These are phyloP conservation scores for Pleomassaria siparia DNA, from an alignment of 2,329 filamentous ascomycete species.

Conservation along the genomic window DNA sequence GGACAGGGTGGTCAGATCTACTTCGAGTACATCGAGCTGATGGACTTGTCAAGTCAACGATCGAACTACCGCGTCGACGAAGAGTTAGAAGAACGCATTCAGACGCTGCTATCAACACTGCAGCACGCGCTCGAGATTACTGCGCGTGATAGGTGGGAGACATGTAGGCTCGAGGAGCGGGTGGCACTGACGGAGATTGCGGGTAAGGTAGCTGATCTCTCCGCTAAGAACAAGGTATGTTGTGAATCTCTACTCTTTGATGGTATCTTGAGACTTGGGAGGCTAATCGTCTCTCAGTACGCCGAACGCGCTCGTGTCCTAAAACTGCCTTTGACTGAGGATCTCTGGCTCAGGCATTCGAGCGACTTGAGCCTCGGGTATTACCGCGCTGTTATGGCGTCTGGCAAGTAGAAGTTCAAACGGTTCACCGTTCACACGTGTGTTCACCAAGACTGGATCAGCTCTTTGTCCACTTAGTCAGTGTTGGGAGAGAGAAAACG, in stretches of 20 bases:
- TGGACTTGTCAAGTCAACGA: constrained; percentile 39
- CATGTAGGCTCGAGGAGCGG: constrained; percentile 54
- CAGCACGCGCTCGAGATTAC: constrained; percentile 39
- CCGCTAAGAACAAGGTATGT: constrained; percentile 50
- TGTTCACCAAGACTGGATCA: too few relatives aligned
- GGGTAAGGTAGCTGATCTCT: constrained; percentile 67
- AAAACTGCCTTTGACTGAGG: constrained; percentile 68
- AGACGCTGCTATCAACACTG: constrained; percentile 35
- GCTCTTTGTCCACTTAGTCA: too few relatives aligned
- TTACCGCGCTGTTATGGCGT: constrained; percentile 63
- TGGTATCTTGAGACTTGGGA: constrained; percentile 26
- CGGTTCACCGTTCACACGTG: too few relatives aligned
- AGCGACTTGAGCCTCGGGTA: constrained; percentile 69
- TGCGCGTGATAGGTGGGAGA: constrained; percentile 43
- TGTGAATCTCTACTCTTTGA: constrained; percentile 9
- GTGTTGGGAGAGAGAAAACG: too few relatives aligned
- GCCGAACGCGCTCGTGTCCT: constrained; percentile 53
- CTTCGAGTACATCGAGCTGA: constrained; percentile 59
- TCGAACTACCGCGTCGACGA: constrained; percentile 33
- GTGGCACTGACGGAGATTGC: constrained; percentile 85
- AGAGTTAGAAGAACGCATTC: constrained; percentile 33
- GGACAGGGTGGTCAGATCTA: constrained; percentile 79
- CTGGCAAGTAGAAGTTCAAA: neutral
- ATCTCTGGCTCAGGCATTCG: constrained; percentile 70
- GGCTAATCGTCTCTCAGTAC: constrained; percentile 37